Evolutionary conservation across 345 rosid genomes (phyloP), one percentile per base, ranked within the genome.

Genomic region (Abelmoschus esculentus): DNA sequence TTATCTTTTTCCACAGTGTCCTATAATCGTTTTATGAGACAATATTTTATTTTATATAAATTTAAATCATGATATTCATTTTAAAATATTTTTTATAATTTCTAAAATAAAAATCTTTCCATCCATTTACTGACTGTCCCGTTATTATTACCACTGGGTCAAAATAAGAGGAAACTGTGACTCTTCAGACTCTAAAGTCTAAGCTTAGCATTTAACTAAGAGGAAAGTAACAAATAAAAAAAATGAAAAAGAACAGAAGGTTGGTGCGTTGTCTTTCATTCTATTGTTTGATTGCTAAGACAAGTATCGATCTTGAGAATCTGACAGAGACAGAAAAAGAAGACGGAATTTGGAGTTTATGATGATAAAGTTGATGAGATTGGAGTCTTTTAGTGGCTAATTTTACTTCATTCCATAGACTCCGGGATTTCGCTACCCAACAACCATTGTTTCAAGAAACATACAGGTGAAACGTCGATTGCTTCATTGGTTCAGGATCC

Each of bases 401-500:
- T 29, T 18, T 49, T 49, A 49, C 54, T 17, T 53, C 6, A 38
- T 31, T 59, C 42, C 42, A 22, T 10, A 42, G 2, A 42, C 12
- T 42, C 3, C 13, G 46, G 46, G 9, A 6, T 47, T 22, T 26
- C 69, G 66, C 66, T 77, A 74, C 66, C 77, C 44, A n/a, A 6
- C 9, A 42, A 55, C 79, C 31, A 56, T 46, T 47, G 58, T 61
- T 26, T 46, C 19, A 32, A 53, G 70, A 31, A 71, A 15, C 6
- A 63, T 67, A n/a, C 44, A 56, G 82, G 75, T 80, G 80, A 71
- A 65, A 65, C 69, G 70, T 75, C 78, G 83, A 80, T 69, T 77
- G 77, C 81, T 77, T 88, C 84, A 3, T 49, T 49, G 75, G 87
- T 81, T 85, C 76, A 75, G 52, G 54, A 67, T 80, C 79, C 80